These are phyloP conservation scores for Dendrocalamus latiflorus DNA, from an alignment of 202 grass and related monocot species.

Conservation along the genomic window DNA sequence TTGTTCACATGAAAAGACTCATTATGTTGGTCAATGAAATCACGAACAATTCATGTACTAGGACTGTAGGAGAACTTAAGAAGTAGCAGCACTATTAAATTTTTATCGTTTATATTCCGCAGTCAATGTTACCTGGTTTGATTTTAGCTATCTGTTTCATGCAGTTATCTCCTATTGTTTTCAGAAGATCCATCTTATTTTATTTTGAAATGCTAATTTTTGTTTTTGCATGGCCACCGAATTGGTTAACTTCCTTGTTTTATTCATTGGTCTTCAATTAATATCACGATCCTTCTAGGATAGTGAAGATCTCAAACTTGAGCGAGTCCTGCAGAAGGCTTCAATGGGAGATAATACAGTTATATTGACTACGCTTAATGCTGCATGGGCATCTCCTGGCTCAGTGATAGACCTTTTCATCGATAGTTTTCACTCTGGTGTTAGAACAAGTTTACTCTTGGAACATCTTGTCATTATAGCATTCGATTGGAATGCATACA, in stretches of 20 bases:
- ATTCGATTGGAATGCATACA: too few species aligned
- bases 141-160: neutral
- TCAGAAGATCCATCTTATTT: neutral
- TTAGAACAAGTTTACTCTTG: too few species aligned
- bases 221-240: neutral
- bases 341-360: too few species aligned
- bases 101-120: neutral
- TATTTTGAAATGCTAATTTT: neutral
- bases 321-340: too few species aligned
- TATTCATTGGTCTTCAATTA: neutral
- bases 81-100: neutral
- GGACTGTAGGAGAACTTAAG: neutral
- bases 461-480: too few species aligned
- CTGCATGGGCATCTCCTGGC: too few species aligned
- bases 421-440: too few species aligned
- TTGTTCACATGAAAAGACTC: neutral
- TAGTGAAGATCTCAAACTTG: constrained; percentile 55
- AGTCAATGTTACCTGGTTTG: neutral
- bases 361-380: too few species aligned
- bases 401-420: too few species aligned
- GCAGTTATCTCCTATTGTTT: neutral
- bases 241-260: neutral
- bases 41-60: neutral
- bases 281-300: constrained; percentile 43
- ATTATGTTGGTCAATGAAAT: neutral